Percentiles rank a stretch among this genome's conserved stretches.
Evolutionary conservation across 192 early-diverging fungal species (phyloP).

Genomic region (Entomortierella lignicola): DNA sequence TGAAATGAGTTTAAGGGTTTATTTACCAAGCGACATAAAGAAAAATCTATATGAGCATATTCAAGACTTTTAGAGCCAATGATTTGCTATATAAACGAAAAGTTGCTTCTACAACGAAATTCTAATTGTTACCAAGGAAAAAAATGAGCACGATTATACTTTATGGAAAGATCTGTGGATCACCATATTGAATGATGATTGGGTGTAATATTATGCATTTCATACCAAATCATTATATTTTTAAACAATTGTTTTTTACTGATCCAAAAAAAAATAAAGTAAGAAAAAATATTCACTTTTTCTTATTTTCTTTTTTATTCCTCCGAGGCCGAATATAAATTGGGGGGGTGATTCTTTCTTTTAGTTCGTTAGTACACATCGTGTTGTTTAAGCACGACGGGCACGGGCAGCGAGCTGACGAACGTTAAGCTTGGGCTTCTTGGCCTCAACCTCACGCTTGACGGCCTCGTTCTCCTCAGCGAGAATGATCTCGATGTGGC

Average conservation of each 20-base stretch:
- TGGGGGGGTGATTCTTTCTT: not conserved
- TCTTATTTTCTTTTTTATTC: slow-evolving; percentile 9
- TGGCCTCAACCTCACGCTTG: slow-evolving; percentile 72
- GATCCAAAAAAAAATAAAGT: not conserved
- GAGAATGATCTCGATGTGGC: slow-evolving; percentile 96
- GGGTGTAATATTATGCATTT: no score
- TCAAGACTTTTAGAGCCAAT: no score
- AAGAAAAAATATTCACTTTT: slow-evolving; percentile 9
- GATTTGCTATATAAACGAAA: no score
- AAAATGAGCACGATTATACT: no score
- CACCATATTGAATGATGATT: no score
- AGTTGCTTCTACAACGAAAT: no score
- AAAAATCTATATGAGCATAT: no score
- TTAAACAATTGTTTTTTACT: not conserved
- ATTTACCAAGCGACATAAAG: no score
- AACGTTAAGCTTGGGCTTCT: slow-evolving; percentile 65
- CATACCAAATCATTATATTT: no score
- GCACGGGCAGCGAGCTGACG: slow-evolving; percentile 66
- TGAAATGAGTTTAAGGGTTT: no score
- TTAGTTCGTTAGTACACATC: not conserved
- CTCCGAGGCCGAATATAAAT: slow-evolving; percentile 3
- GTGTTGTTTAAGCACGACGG: slow-evolving; percentile 57
- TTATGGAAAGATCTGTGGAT: no score
- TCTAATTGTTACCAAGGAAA: no score
- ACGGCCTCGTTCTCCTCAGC: slow-evolving; percentile 90